Evolutionary conservation across 306 rosid genomes (phyloP).

Genomic region (Albizia julibrissin): DNA sequence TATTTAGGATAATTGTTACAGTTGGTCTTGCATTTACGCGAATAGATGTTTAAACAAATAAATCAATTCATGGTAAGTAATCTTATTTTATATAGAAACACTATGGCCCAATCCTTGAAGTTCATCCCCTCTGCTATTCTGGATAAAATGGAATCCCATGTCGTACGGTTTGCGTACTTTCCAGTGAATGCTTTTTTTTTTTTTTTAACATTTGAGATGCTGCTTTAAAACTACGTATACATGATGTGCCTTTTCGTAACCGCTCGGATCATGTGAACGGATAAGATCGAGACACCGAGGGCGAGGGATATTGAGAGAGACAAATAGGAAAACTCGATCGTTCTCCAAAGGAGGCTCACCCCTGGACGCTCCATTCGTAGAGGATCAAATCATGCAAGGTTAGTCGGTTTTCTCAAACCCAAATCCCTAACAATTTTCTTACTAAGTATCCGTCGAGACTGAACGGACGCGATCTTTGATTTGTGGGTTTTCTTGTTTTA

Average conservation of each 20-base stretch:
- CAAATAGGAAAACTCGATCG: no score
- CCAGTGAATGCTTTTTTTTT: background rate
- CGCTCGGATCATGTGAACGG: no score
- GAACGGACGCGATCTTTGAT: background rate
- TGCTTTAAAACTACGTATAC: no score
- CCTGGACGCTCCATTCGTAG: background rate
- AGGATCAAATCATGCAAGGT: conserved; percentile 3
- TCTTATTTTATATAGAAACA: no score
- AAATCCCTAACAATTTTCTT: background rate
- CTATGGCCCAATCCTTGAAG: background rate
- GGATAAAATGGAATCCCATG: background rate
- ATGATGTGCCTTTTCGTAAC: no score
- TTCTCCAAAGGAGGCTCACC: background rate
- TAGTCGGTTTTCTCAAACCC: background rate
- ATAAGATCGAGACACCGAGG: no score
- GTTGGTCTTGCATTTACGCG: background rate
- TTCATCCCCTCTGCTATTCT: background rate
- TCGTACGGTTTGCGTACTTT: background rate
- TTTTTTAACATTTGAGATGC: no score
- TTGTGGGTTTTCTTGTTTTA: background rate
- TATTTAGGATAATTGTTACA: no score
- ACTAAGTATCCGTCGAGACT: background rate
- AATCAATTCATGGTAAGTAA: background rate
- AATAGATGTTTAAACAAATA: background rate
- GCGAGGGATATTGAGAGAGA: no score